Percentiles rank a stretch among this genome's conserved stretches.
phyloP scores from a whole-genome alignment of 306 rosid species.

The Sphenostylis stenocarpa region DNA sequence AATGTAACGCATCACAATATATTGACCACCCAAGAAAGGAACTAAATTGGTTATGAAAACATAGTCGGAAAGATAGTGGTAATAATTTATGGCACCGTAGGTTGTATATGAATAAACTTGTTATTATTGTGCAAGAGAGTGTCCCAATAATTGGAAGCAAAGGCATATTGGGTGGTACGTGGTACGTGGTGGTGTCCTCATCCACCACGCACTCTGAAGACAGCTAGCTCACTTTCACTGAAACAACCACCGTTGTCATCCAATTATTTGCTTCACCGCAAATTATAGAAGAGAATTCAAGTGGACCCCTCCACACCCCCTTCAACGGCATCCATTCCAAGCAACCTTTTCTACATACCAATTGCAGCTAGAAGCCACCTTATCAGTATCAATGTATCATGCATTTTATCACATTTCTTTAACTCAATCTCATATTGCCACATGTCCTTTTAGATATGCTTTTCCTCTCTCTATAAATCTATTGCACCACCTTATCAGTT shows the following conservation, averaged over 20 bases:
- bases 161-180: neutral
- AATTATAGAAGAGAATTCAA: neutral
- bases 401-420: neutral
- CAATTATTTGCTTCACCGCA: constrained; percentile 35
- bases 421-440: constrained; percentile 10
- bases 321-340: constrained; percentile 21
- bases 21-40: too few relatives aligned
- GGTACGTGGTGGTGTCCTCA: constrained; percentile 28
- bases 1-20: too few relatives aligned
- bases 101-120: too few relatives aligned
- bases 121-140: neutral
- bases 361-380: constrained; percentile 30
- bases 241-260: neutral
- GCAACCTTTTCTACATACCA: constrained; percentile 10
- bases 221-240: constrained; percentile 43
- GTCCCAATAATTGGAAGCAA: constrained; percentile 33
- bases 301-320: constrained; percentile 9
- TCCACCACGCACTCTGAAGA: constrained; percentile 28
- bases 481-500: constrained; percentile 18
- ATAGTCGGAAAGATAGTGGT: too few relatives aligned
- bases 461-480: constrained; percentile 21
- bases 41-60: too few relatives aligned
- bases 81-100: too few relatives aligned
- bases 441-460: constrained; percentile 9
- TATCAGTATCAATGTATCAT: constrained; percentile 4